A percentile compares a stretch with the other conserved stretches of the same genome.
phyloP scores from a whole-genome alignment of 345 rosid genomes.

The Schrenkiella parvula region DNA sequence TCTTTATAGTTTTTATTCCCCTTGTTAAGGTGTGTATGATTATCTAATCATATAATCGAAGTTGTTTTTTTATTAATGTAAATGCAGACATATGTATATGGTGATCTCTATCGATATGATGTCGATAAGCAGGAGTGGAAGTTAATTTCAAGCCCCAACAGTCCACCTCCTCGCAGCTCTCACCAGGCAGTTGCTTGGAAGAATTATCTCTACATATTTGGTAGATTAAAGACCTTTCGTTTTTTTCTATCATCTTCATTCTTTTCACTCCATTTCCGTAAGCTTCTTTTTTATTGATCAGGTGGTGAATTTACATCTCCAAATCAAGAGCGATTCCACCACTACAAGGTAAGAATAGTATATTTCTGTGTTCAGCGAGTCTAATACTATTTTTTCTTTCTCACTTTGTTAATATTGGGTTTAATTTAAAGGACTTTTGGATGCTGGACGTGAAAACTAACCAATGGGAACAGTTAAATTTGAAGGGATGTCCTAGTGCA shows the following conservation, averaged over 20 bases:
- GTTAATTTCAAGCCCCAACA: slow-evolving; percentile 80
- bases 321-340: slow-evolving; percentile 94
- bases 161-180: slow-evolving; percentile 98
- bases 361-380: not conserved
- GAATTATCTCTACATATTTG: slow-evolving; percentile 89
- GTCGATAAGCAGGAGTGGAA: slow-evolving; percentile 94
- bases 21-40: not conserved
- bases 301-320: slow-evolving; percentile 99
- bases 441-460: slow-evolving; percentile 87
- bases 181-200: slow-evolving; percentile 98
- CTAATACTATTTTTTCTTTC: not conserved
- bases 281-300: slow-evolving; percentile 18
- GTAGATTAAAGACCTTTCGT: slow-evolving; percentile 33
- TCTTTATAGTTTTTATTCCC: not conserved
- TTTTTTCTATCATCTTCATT: not conserved
- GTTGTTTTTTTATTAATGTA: slow-evolving; percentile 11
- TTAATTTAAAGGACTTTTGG: slow-evolving; percentile 74
- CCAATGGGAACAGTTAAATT: slow-evolving; percentile 91
- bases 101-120: slow-evolving; percentile 81
- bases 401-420: not conserved
- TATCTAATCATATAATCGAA: not conserved
- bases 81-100: slow-evolving; percentile 82
- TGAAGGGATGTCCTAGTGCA: slow-evolving; percentile 87
- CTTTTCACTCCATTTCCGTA: not conserved
- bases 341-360: slow-evolving; percentile 70